Evolutionary conservation across 768 basidiomycete species (phyloP), one percentile per base, ranked within the genome.

Genomic region (Clathrus columnatus): DNA sequence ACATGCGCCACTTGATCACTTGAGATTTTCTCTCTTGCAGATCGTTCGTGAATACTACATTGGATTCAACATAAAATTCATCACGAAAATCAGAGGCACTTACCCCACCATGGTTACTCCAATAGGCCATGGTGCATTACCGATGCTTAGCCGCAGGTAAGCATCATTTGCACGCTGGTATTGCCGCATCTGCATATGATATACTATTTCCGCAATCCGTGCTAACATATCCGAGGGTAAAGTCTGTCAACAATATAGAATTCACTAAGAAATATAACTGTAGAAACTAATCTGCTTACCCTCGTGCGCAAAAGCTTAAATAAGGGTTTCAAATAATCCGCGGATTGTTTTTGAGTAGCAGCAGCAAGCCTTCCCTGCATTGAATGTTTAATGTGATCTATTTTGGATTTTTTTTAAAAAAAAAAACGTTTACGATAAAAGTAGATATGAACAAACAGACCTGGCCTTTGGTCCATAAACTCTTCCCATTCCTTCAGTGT

Each of bases 21-120:
- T 14, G 91, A 93, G 58, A 99, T 99, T 73, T 97, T 97, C 70
- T 99, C 95, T 59, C 94, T 85, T 1, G 95, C 96, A 0, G 91
- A 92, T 66, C 96, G 88, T 69, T 96, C 96, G 72, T 99, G 96
- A 54, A 98, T 96, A 73, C 93, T 88, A 28, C 48, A 26, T 26
- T 45, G 51, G 10, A 42, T 7, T 55, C 17, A 58, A 17, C 58
- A 26, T 43, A 32, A 1, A 43, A 41, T 28, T 41, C 26, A 36
- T 41, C 17, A 48, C 24, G 43, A 18, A 43, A 54, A 44, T 8
- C 7, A 50, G 20, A 2, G 52, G 41, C 10, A 75, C 84, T 36
- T 70, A 92, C 91, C 92, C 94, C 73, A 98, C 96, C 88, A 95
- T 95, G 58, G 96, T 99, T 7, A 99, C 96, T 43, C 96, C 96